Evolutionary conservation across 371 early-diverging fungal species (phyloP).

Genomic region (Mortierella sp.): DNA sequence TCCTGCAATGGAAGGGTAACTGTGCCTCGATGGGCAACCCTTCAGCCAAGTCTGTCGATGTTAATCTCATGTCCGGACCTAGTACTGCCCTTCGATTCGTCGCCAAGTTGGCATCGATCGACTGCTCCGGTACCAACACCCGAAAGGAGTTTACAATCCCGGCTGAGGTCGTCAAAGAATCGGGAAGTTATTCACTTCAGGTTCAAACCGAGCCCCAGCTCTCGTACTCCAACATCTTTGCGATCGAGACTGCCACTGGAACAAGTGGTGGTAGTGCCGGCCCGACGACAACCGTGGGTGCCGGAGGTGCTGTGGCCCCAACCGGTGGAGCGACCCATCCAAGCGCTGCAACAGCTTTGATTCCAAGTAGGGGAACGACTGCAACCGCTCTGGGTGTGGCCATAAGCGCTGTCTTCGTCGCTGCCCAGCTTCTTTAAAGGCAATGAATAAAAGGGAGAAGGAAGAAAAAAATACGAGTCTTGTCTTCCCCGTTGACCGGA

Average conservation of each 20-base stretch:
- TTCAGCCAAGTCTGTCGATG: constrained; percentile 26
- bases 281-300: background rate
- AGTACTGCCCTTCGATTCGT: constrained; percentile 37
- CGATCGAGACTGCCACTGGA: constrained; percentile 15
- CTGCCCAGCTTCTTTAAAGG: no score
- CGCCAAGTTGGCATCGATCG: constrained; percentile 38
- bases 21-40: constrained; percentile 40
- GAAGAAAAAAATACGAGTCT: no score
- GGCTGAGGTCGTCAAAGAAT: constrained; percentile 15
- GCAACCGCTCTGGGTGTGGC: no score
- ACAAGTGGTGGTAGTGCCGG: background rate
- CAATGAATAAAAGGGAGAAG: no score
- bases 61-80: constrained; percentile 44
- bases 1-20: constrained; percentile 45
- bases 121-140: constrained; percentile 35
- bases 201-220: constrained; percentile 44
- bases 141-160: constrained; percentile 46
- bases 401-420: no score
- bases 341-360: no score
- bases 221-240: constrained; percentile 40
- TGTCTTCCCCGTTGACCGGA: no score
- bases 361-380: no score
- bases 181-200: constrained; percentile 36
- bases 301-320: background rate
- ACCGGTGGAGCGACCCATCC: background rate